Evolutionary conservation across 192 early-diverging fungal species (phyloP).

Genomic region (Coemansia sp.): DNA sequence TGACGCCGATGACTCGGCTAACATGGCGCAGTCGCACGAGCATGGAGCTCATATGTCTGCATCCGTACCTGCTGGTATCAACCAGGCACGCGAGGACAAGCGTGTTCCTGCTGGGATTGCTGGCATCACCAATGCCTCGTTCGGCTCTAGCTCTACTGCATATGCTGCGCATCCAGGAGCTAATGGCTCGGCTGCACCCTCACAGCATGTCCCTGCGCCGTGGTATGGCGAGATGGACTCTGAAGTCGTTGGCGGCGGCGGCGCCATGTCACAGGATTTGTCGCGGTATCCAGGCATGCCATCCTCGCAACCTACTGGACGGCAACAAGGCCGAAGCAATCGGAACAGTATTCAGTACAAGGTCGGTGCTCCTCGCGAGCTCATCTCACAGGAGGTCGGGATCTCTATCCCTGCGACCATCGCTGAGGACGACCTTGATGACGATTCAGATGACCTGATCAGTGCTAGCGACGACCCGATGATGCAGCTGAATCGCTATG

Average conservation of each 20-base stretch:
- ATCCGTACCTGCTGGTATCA: constrained; percentile 37
- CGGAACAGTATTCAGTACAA: constrained; percentile 57
- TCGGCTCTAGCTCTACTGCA: constrained; percentile 5
- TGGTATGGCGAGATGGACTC: constrained; percentile 27
- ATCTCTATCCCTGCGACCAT: constrained; percentile 41
- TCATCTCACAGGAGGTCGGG: constrained; percentile 47
- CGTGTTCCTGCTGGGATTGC: too few relatives aligned
- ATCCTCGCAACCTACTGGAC: constrained; percentile 9
- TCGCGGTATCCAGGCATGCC: constrained; percentile 40
- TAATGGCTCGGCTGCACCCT: not conserved
- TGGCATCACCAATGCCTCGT: not conserved
- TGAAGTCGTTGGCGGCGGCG: constrained; percentile 2
- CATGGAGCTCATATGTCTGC: constrained; percentile 18
- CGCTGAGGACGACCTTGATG: constrained; percentile 37
- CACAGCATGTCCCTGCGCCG: not conserved
- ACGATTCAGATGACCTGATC: constrained; percentile 25
- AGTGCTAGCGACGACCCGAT: constrained; percentile 30
- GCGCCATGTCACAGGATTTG: constrained; percentile 20
- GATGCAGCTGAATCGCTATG: constrained; percentile 38
- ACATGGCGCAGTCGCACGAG: not conserved
- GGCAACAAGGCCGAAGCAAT: constrained; percentile 34
- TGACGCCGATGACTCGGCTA: not conserved
- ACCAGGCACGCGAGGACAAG: constrained; percentile 16
- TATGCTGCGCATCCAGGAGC: constrained; percentile 3
- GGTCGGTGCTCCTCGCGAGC: constrained; percentile 50